A percentile compares a stretch with the other conserved stretches of the same genome.
Evolutionary conservation across 2,329 filamentous ascomycete species (phyloP).

Genomic region (Purpureocillium lavendulum): DNA sequence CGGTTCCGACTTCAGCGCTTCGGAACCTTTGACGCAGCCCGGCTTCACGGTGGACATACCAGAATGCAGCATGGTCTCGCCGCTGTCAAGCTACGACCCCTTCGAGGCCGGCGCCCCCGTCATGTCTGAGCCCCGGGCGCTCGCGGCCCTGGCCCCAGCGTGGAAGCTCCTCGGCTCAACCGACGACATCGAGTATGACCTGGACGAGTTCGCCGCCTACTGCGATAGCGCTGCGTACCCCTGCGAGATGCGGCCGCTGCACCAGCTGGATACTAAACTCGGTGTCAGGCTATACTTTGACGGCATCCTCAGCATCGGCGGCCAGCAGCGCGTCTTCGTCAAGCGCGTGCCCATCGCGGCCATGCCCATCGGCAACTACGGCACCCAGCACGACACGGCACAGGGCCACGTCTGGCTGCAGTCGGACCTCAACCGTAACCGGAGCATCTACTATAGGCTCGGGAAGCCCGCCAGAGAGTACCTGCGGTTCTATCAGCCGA

Average conservation of each 20-base stretch:
- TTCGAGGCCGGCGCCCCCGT: constrained; percentile 17
- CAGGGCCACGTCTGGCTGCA: constrained; percentile 55
- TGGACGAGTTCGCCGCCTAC: constrained; percentile 54
- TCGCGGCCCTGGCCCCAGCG: constrained; percentile 5
- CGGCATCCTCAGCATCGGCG: constrained; percentile 45
- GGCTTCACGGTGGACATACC: constrained; percentile 16
- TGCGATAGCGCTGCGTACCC: constrained; percentile 24
- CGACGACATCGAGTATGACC: constrained; percentile 34
- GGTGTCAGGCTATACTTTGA: constrained; percentile 46
- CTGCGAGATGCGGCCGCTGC: constrained; percentile 45
- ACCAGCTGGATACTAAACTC: constrained; percentile 35
- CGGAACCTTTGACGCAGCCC: background rate
- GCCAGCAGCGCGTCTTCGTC: constrained; percentile 39
- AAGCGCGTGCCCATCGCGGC: constrained; percentile 45
- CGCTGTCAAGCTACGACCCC: constrained; percentile 21
- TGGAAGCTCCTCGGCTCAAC: constrained; percentile 6
- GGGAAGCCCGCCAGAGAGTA: constrained; percentile 51
- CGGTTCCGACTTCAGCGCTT: background rate
- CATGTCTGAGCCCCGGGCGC: constrained; percentile 12
- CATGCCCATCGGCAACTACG: constrained; percentile 61
- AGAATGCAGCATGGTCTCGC: constrained; percentile 15
- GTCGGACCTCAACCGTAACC: constrained; percentile 34
- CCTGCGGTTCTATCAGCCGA: constrained; percentile 49
- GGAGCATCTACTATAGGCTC: constrained; percentile 56
- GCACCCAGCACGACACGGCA: constrained; percentile 35